A percentile compares a stretch with the other conserved stretches of the same genome.
Conservation (phyloP, 1,284 basidiomycete genomes). For the Apiotrichum domesticum region DNA sequence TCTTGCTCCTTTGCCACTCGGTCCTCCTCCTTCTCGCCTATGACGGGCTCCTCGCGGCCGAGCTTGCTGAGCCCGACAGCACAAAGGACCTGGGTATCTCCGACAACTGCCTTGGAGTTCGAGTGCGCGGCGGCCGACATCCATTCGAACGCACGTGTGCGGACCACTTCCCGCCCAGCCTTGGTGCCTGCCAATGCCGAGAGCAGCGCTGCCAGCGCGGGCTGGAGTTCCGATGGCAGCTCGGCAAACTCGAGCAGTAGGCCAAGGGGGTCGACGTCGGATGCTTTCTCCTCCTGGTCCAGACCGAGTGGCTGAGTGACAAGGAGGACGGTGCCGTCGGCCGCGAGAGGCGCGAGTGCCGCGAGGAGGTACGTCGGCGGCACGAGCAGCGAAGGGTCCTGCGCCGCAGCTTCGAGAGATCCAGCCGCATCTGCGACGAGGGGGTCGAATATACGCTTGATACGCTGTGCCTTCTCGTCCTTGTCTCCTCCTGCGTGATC, state of each 20-base stretch:
- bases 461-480: background rate
- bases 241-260: constrained; percentile 40
- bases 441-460: constrained; percentile 11
- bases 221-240: constrained; percentile 33
- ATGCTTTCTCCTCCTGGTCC: background rate
- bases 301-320: constrained; percentile 21
- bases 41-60: constrained; percentile 53
- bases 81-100: constrained; percentile 50
- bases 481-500: background rate
- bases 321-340: constrained; percentile 18
- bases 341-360: constrained; percentile 27
- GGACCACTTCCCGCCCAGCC: constrained; percentile 58
- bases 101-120: constrained; percentile 20
- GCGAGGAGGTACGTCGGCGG: constrained; percentile 22
- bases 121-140: constrained; percentile 44
- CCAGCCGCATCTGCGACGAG: constrained; percentile 10
- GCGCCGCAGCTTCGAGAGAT: background rate
- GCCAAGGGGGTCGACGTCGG: constrained; percentile 22
- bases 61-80: constrained; percentile 73
- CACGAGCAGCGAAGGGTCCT: constrained; percentile 8
- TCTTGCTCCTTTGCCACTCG: constrained; percentile 15
- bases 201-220: constrained; percentile 61
- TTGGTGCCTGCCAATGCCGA: constrained; percentile 68
- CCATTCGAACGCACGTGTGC: constrained; percentile 47
- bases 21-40: constrained; percentile 49